Base-by-base conservation (phyloP, 257 asterid species). In the Scutellaria barbata region DNA sequence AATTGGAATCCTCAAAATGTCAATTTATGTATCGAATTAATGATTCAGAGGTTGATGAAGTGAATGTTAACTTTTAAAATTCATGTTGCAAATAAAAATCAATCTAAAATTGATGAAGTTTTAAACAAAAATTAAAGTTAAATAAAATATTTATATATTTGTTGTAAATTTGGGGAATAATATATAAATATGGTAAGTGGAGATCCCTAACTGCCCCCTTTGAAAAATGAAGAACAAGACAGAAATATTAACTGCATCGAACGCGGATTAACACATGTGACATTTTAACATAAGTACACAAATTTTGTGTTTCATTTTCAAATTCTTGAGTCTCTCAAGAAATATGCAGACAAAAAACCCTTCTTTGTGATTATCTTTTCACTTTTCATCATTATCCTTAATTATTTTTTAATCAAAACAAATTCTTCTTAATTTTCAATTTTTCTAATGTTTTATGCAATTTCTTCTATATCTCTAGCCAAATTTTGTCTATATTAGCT, bases 201-300 rank as follows among this genome's bases (percentile, higher is more conserved):
- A 61, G 81, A 82, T 64, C 80, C 82, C 82, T 77, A 92, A 90
- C 97, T 84, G 76, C 97, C 83, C 90, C 95, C 88, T 82, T 92
- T 82, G 96, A 85, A 85, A 85, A 79, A 47, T 40, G 71, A 68
- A 69, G 86, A 85, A 86, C 59, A 84, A 74, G 92, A 92, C 96
- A 87, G 74, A 70, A 69, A 62, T 62, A 48, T 58, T 13, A 14
- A 20, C 63, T 75, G 88, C 95, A 79, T 79, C 82, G 68, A 86
- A 85, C 50, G 76, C 89, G 95, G 95, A 70, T 70, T 80, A 59
- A 76, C 76, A 81, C 97, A 92, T 81, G 95, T 88, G 96, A 74
- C 89, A 75, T 7, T 59, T 75, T 47, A 62, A 46, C 63, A 35
- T 63, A 63, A 74, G 8, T 74, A 48, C 71, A 75, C 71, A 43